Evolutionary conservation across 2,329 filamentous ascomycete species (phyloP).

Genomic region (Exophiala dermatitidis): DNA sequence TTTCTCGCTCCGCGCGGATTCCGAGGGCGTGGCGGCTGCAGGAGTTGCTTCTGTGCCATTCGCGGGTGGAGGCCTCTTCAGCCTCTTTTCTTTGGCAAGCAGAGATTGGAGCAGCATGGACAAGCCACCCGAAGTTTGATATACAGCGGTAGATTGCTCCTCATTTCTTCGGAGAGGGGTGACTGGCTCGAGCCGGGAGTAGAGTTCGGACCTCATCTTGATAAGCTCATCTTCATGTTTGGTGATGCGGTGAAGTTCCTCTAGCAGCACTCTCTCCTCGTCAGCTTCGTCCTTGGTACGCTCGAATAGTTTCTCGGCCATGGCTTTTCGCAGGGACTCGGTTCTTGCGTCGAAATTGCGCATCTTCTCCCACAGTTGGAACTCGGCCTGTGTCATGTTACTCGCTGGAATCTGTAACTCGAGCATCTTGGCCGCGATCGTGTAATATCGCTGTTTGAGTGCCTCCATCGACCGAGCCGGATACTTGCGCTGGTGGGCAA

Average conservation of each 20-base stretch:
- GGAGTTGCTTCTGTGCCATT: constrained; percentile 52
- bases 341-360: constrained; percentile 74
- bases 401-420: constrained; percentile 69
- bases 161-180: constrained; percentile 58
- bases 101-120: constrained; percentile 75
- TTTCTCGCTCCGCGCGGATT: constrained; percentile 23
- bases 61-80: constrained; percentile 69
- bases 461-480: constrained; percentile 71
- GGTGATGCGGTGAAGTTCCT: constrained; percentile 87
- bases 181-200: constrained; percentile 78
- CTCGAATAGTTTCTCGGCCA: constrained; percentile 70
- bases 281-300: constrained; percentile 80
- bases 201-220: constrained; percentile 79
- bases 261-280: constrained; percentile 81
- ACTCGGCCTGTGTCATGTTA: constrained; percentile 82
- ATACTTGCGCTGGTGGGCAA: constrained; percentile 22
- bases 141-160: constrained; percentile 45
- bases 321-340: constrained; percentile 74
- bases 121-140: constrained; percentile 74
- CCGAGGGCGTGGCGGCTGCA: constrained; percentile 36
- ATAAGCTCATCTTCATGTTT: constrained; percentile 79
- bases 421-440: constrained; percentile 75
- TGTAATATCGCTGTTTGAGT: constrained; percentile 85
- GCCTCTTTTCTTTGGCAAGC: constrained; percentile 74
- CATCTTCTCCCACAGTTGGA: constrained; percentile 75